phyloP scores from a whole-genome alignment of 2,329 filamentous ascomycete species.

The Xylaria multiplex region DNA sequence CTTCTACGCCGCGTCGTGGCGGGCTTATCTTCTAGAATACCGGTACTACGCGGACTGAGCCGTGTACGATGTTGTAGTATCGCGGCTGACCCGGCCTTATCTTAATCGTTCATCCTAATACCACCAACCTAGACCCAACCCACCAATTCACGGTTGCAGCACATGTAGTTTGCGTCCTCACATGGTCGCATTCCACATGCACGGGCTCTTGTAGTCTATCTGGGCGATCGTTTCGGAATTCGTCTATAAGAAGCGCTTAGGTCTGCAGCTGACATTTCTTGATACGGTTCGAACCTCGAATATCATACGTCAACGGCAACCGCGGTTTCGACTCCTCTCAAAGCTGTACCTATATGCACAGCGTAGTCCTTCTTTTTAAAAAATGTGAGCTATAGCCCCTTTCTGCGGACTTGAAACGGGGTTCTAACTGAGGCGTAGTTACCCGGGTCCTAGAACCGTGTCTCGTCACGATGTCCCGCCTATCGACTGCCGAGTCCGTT shows the following conservation, averaged over 20 bases:
- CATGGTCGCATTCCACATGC: constrained; percentile 2
- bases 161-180: neutral
- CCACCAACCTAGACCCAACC: constrained; percentile 9
- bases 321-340: neutral
- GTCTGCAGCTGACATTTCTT: neutral
- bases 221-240: neutral
- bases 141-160: neutral
- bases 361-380: neutral
- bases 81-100: constrained; percentile 1
- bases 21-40: neutral
- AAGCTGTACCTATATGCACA: neutral
- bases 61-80: constrained; percentile 26
- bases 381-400: constrained; percentile 6
- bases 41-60: constrained; percentile 19
- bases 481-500: constrained; percentile 25
- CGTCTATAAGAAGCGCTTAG: constrained; percentile 20
- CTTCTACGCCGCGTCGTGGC: constrained; percentile 6
- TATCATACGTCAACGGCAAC: neutral
- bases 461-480: constrained; percentile 19
- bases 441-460: neutral
- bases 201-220: neutral
- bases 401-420: neutral
- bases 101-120: constrained; percentile 3
- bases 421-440: constrained; percentile 8
- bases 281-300: constrained; percentile 1